Evolutionary conservation across 2,329 filamentous ascomycete genomes (phyloP).

Genomic region (Apiospora aurea): DNA sequence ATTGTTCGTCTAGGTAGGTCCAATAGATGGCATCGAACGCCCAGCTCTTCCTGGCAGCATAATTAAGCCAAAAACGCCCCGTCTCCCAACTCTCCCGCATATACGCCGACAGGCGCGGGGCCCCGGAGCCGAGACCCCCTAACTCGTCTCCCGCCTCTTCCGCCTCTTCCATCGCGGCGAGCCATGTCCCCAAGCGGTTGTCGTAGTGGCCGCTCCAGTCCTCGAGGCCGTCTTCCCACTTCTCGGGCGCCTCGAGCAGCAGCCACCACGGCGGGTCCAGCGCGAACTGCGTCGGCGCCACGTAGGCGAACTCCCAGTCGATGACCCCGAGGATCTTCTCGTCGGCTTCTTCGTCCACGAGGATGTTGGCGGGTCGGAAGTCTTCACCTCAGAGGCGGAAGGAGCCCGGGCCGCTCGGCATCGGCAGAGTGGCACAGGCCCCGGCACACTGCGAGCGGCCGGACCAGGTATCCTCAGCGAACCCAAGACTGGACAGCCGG

Average conservation of each 20-base stretch:
- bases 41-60: conserved; percentile 47
- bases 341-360: conserved; percentile 37
- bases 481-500: conserved; percentile 30
- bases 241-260: conserved; percentile 40
- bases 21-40: conserved; percentile 48
- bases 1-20: conserved; percentile 45
- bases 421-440: neutral
- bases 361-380: conserved; percentile 43
- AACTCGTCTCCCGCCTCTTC: conserved; percentile 23
- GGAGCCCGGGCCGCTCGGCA: neutral
- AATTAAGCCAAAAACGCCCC: conserved; percentile 43
- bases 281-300: conserved; percentile 43
- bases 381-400: conserved; percentile 46
- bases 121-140: no score
- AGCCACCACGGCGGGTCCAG: conserved; percentile 50
- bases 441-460: neutral
- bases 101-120: conserved; percentile 38
- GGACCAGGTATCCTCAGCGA: conserved; percentile 31
- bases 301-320: conserved; percentile 51
- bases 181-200: no score
- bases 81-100: conserved; percentile 48
- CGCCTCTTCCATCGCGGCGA: conserved; percentile 32
- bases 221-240: no score
- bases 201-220: no score
- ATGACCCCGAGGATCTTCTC: conserved; percentile 43